phyloP scores from a whole-genome alignment of 495 filamentous ascomycete species.

The Mycothermus thermophilus region DNA sequence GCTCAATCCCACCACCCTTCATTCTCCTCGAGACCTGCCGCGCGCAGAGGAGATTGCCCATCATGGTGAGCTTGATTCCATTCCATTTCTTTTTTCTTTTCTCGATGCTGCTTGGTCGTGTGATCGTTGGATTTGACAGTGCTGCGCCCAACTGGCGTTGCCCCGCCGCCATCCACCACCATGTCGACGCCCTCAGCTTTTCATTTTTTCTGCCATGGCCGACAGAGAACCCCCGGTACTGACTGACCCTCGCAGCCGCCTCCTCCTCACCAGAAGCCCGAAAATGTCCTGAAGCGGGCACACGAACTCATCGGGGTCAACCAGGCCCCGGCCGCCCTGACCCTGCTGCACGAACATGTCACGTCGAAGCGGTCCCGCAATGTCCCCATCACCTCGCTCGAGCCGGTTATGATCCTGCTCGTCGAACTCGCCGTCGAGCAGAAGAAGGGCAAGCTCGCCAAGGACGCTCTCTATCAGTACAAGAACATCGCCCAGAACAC shows the following conservation, averaged over 20 bases:
- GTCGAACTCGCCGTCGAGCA: slow-evolving; percentile 94
- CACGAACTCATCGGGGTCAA: slow-evolving; percentile 97
- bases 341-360: slow-evolving; percentile 96
- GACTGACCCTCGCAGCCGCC: slow-evolving; percentile 55
- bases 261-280: slow-evolving; percentile 88
- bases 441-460: slow-evolving; percentile 92
- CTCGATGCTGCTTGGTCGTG: neutral
- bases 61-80: slow-evolving; percentile 21
- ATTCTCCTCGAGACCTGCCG: slow-evolving; percentile 20
- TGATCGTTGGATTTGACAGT: too few species aligned
- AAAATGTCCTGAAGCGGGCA: slow-evolving; percentile 97
- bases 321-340: slow-evolving; percentile 81
- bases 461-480: slow-evolving; percentile 97
- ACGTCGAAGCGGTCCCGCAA: slow-evolving; percentile 94
- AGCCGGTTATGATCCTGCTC: slow-evolving; percentile 95
- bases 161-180: too few species aligned
- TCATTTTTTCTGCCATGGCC: too few species aligned
- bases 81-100: too few species aligned
- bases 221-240: too few species aligned
- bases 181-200: neutral
- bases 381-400: slow-evolving; percentile 89
- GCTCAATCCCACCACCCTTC: slow-evolving; percentile 5
- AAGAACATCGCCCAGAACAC: slow-evolving; percentile 99
- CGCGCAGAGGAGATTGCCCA: slow-evolving; percentile 28
- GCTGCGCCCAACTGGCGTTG: too few species aligned